Evolutionary conservation across 2,329 filamentous ascomycete species (phyloP).

Genomic region (Xylaria multiplex): DNA sequence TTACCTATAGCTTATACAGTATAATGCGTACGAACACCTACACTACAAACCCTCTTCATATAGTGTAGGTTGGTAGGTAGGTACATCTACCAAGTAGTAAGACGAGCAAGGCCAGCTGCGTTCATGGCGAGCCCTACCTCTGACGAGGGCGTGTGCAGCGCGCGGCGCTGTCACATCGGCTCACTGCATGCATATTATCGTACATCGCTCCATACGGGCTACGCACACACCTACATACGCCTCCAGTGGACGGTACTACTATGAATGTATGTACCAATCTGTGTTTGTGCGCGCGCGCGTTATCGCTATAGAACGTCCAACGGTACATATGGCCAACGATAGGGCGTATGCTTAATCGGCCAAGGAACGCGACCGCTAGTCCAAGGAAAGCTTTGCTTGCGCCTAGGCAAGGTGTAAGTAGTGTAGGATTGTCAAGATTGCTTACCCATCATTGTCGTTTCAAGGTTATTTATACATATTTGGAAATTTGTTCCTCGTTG

Average conservation of each 20-base stretch:
- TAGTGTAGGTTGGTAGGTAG: not conserved
- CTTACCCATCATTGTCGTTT: not conserved
- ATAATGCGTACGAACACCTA: not conserved
- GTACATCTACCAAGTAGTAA: not conserved
- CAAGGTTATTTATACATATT: conserved; percentile 5
- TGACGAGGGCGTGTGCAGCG: conserved; percentile 19
- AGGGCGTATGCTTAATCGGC: conserved; percentile 10
- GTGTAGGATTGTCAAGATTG: conserved; percentile 7
- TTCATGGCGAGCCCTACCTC: conserved; percentile 26
- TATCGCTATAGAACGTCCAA: conserved; percentile 5
- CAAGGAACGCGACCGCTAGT: conserved; percentile 18
- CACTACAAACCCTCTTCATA: not conserved
- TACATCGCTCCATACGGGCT: conserved; percentile 25
- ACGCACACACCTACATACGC: conserved; percentile 16
- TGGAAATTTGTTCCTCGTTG: not conserved
- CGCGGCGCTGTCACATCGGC: conserved; percentile 29
- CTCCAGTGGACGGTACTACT: not conserved
- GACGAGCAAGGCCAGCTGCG: conserved; percentile 17
- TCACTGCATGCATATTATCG: conserved; percentile 34
- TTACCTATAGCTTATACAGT: not conserved
- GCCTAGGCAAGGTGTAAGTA: conserved; percentile 1
- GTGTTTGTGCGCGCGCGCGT: not conserved
- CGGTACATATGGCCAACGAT: not conserved
- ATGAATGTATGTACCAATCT: conserved; percentile 5
- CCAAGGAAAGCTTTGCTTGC: not conserved